phyloP scores from a whole-genome alignment of 2,329 filamentous ascomycete genomes.

The Fusarium austroafricanum region DNA sequence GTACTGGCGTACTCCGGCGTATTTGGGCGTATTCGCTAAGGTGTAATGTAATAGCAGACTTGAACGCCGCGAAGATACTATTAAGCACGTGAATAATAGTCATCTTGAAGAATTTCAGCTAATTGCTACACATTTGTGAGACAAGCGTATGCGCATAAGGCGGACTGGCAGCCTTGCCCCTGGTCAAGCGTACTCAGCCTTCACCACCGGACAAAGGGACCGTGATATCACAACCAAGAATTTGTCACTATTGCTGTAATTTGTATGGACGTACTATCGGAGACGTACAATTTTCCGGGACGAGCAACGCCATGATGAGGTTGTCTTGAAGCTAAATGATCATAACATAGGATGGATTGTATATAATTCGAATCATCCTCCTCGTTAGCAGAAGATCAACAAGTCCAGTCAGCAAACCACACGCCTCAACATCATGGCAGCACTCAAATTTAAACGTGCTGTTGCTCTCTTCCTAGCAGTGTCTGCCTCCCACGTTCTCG shows the following conservation, averaged over 20 bases:
- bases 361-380: neutral
- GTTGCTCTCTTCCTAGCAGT: neutral
- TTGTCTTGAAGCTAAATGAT: neutral
- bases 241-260: neutral
- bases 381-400: neutral
- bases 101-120: rapidly evolving
- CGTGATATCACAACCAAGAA: neutral
- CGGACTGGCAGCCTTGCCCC: neutral
- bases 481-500: neutral
- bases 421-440: neutral
- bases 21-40: slow-evolving; percentile 6
- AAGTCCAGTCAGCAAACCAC: neutral
- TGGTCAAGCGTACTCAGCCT: neutral
- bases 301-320: neutral
- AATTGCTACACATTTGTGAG: neutral
- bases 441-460: neutral
- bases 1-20: slow-evolving; percentile 18
- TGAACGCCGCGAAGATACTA: rapidly evolving
- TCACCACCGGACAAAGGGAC: too few relatives aligned
- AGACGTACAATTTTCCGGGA: rapidly evolving
- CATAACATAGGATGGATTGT: neutral
- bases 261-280: rapidly evolving
- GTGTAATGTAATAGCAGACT: neutral
- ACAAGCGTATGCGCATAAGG: neutral
- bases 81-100: rapidly evolving